Evolutionary conservation across 345 rosid species (phyloP), one percentile per base, ranked within the genome.

Genomic region (Eucalyptus marginata): DNA sequence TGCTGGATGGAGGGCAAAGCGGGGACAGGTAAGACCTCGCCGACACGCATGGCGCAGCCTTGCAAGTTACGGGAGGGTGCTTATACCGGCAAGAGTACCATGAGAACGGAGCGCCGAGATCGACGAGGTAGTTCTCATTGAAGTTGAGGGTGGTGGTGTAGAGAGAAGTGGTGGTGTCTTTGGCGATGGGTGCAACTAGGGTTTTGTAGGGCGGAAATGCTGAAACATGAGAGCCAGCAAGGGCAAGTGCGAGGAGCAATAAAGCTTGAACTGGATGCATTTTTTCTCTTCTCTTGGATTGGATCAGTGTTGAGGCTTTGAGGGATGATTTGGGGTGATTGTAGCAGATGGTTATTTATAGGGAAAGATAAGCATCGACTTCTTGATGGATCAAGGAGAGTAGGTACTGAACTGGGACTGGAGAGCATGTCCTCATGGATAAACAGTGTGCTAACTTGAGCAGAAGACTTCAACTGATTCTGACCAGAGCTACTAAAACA

Each of bases 151-250:
- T 91, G 71, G 90, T 56, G 71, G 90, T 36, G 89, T 90, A 90
- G 80, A 92, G 31, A 16, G 91, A 88, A n/a, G 92, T 89, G 87
- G 85, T 50, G 22, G 88, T 16, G 91, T 91, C 91, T 89, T 92
- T 92, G 81, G 90, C 88, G 49, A 92, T 89, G 86, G 88, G 91
- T 49, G 93, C 90, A 71, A 87, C 90, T 52, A 92, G 62, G 86
- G 91, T 86, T 64, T 90, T 86, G 59, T n/a, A 86, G 24, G 64
- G 87, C 43, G 20, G 64, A 36, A 36, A 71, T 71, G 83, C 83
- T 36, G 83, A 71, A 36, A 40, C 83, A 18, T 36, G 83, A 71
- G 83, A 18, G 83, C 80, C 22, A 8, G 8, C 83, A 17, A 36
- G 83, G 27, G 27, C 83, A 36, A 71, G 83, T 36, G 83, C 83